phyloP scores from a whole-genome alignment of 371 early-diverging fungal genomes.

The Rhizopus arrhizus region DNA sequence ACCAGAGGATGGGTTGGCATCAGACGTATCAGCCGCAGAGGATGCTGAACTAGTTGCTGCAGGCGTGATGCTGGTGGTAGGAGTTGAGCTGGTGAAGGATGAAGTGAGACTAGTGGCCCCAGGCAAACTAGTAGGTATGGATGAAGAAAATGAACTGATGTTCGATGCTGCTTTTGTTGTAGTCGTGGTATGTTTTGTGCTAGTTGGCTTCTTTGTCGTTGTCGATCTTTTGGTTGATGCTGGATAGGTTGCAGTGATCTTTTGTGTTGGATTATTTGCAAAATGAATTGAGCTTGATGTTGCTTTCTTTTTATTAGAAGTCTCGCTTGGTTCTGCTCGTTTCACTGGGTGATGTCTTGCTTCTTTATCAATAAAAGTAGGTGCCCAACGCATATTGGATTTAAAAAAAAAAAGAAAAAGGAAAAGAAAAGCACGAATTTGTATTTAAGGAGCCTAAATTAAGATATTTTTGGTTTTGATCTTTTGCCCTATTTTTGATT shows the following conservation, averaged over 20 bases:
- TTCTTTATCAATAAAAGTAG: neutral
- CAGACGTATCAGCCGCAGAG: neutral
- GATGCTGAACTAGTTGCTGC: neutral
- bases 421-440: neutral
- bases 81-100: neutral
- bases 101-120: neutral
- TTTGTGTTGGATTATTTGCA: slow-evolving; percentile 1
- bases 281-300: neutral
- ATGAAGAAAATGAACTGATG: neutral
- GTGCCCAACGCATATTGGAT: neutral
- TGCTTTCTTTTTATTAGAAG: neutral
- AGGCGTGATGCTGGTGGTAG: neutral
- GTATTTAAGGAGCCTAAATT: neutral
- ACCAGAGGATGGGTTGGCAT: slow-evolving; percentile 16
- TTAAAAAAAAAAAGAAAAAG: neutral
- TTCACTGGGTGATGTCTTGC: neutral
- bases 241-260: neutral
- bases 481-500: neutral
- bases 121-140: neutral
- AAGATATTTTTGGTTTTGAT: neutral
- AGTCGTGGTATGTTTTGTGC: neutral
- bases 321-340: neutral
- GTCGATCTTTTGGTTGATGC: neutral
- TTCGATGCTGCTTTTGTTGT: neutral
- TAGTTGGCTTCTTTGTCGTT: neutral